phyloP scores from a whole-genome alignment of 352 stramenopile species.

The Phytophthora colocasiae region DNA sequence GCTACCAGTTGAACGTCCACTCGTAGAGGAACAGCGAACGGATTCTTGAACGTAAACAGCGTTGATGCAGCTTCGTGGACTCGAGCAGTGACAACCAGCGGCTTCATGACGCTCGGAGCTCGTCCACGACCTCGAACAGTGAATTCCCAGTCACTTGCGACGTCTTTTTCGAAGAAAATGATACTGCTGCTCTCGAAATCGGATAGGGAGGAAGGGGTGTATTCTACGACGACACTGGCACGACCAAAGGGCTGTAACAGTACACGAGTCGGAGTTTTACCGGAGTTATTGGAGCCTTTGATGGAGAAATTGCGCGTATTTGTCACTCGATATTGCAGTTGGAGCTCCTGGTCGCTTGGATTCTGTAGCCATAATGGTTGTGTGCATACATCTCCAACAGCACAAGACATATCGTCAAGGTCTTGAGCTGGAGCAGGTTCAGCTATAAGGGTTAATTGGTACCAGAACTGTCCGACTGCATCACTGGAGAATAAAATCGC shows the following conservation, averaged over 20 bases:
- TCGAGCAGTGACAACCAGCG: conserved; percentile 65
- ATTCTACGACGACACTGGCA: conserved; percentile 79
- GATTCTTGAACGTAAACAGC: conserved; percentile 94
- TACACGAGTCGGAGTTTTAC: conserved; percentile 31
- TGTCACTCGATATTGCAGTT: conserved; percentile 70
- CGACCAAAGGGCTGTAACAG: conserved; percentile 75
- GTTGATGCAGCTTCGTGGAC: conserved; percentile 85
- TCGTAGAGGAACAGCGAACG: conserved; percentile 82
- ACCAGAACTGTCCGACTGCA: conserved; percentile 95
- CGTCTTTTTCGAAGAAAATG: conserved; percentile 71
- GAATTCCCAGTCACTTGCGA: conserved; percentile 93
- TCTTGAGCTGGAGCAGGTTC: conserved; percentile 50
- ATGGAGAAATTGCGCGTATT: conserved; percentile 93
- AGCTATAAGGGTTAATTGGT: conserved; percentile 84
- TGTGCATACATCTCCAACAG: conserved; percentile 82
- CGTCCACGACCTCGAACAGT: conserved; percentile 76
- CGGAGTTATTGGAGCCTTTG: conserved; percentile 39
- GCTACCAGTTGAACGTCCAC: conserved; percentile 83
- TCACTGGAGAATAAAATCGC: conserved; percentile 92
- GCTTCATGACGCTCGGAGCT: conserved; percentile 92
- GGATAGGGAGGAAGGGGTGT: conserved; percentile 91
- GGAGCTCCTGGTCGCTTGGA: conserved; percentile 80
- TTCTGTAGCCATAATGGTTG: conserved; percentile 91
- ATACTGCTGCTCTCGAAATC: conserved; percentile 78
- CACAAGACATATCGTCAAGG: conserved; percentile 83